Evolutionary conservation across 495 filamentous ascomycete species (phyloP), one percentile per base, ranked within the genome.

Genomic region (Neurospora cerealis): DNA sequence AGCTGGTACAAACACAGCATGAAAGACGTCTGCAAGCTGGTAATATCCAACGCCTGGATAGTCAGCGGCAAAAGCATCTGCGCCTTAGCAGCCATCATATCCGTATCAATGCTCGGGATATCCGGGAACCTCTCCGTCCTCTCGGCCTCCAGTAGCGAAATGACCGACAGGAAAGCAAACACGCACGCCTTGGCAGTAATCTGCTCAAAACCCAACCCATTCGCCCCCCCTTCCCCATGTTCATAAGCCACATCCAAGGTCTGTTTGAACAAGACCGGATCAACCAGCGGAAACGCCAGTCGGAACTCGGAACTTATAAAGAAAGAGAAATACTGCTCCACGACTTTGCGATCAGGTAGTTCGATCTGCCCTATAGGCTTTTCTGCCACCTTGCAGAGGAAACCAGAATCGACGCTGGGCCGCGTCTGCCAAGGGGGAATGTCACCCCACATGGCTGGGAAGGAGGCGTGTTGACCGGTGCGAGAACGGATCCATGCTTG

Each of bases 1-100:
- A 85, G 74, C 39, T 87, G 83, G 71, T 84, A 81, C 2, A 87
- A 71, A 38, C 80, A 79, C 75, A 88, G 38, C 74, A 87, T 85
- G 5, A 80, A 79, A 1, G 83, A 74, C 5, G 85, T 81, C 70
- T 87, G 85, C n/a, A 85, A 71, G 7, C 80, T 80, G 5, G 85
- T 83, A 39, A 81, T 76, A 11, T 78, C 80, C 5, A 82, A 72
- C 42, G 86, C 85, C 62, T 87, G 82, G 32, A 86, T 44, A 1
- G 85, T 72, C 36, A 83, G 81, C 3, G 84, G 75, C 19, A 87
- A 70, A n/a, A 87, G 37, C 32, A 79, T 79, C 54, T 85, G 80
- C 5, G 80, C 83, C 70, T 83, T 83, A 4, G 76, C 72, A 19
- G 83, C 80, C 69, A 82, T 78, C 10, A 72, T 66, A 62, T 85